A percentile compares a stretch with the other conserved stretches of the same genome.
Conservation (phyloP, 1,284 basidiomycete genomes). For the Tilletiopsis washingtonensis region DNA sequence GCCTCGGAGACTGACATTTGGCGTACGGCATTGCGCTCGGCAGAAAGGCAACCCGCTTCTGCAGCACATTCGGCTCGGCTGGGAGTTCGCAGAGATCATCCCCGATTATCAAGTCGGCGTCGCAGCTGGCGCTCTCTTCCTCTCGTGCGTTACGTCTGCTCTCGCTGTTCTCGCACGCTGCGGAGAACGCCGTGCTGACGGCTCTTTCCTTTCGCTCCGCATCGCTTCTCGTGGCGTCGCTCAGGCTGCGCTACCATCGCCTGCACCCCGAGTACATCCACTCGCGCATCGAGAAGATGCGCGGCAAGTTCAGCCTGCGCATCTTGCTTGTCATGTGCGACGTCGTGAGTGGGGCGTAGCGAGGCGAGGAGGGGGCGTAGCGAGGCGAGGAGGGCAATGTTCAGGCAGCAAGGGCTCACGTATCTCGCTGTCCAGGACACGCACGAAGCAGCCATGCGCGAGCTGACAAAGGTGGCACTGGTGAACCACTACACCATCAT, state of each 20-base stretch:
- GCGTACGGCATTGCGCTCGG: slow-evolving; percentile 1
- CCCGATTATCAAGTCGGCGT: slow-evolving; percentile 57
- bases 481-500: slow-evolving; percentile 89
- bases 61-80: slow-evolving; percentile 72
- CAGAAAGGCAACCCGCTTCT: slow-evolving; percentile 83
- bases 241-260: slow-evolving; percentile 84
- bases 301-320: slow-evolving; percentile 69
- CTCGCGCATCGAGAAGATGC: slow-evolving; percentile 76
- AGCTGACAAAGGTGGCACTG: slow-evolving; percentile 70
- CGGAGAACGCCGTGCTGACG: background rate
- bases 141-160: slow-evolving; percentile 10
- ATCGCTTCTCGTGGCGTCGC: background rate
- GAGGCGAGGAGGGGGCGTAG: no score
- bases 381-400: no score
- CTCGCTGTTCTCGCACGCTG: background rate
- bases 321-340: slow-evolving; percentile 88
- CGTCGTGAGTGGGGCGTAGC: slow-evolving; percentile 70
- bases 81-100: slow-evolving; percentile 89
- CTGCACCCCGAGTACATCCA: slow-evolving; percentile 97
- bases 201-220: slow-evolving; percentile 8
- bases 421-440: slow-evolving; percentile 64
- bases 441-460: slow-evolving; percentile 79
- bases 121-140: slow-evolving; percentile 33
- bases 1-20: background rate
- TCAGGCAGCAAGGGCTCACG: no score